Evolutionary conservation across 2,329 filamentous ascomycete genomes (phyloP), one percentile per base, ranked within the genome.

Genomic region (Ilyonectria sp.): DNA sequence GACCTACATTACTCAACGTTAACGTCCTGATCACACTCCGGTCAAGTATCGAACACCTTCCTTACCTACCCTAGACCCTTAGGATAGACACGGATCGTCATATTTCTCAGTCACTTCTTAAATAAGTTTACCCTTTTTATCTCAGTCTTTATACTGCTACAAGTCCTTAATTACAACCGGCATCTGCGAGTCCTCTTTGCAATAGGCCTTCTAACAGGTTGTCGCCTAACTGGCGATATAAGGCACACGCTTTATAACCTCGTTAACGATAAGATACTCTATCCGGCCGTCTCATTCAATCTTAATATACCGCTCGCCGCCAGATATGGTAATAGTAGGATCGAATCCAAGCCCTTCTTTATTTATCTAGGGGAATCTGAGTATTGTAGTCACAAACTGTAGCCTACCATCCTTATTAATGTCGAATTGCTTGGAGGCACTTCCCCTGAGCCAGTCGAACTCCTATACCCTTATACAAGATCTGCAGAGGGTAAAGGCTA

Each of bases 401-500:
- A 79, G 71, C 15, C 47, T 10, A 46, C 33, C 33, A 35, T 35
- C 11, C 33, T 35, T 35, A 11, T 35, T 35, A 11, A 35, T 35
- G 11, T 35, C 33, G 33, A 35, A 35, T 35, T 35, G 33, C 11
- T 35, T 11, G 33, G 33, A 3, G 33, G 33, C 33, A 11, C 6
- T 35, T 11, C 33, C 33, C 33, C 33, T 11, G 3, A 35, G 33
- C 33, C 33, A 35, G 33, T 4, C 33, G 11, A 35, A 35, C 3
- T 35, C 33, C 33, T 11, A 35, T 35, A 35, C 33, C 33, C 33
- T 35, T 11, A 35, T 35, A 35, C 6, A 79, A 65, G 79, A 79
- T 68, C 82, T 78, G 62, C 79, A 87, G 15, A 87, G 65, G 3
- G 84, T 86, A 76, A 87, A 87, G 60, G 82, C 83, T 15, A 86